phyloP scores from a whole-genome alignment of 768 basidiomycete species.

The Suillus fuscotomentosus region DNA sequence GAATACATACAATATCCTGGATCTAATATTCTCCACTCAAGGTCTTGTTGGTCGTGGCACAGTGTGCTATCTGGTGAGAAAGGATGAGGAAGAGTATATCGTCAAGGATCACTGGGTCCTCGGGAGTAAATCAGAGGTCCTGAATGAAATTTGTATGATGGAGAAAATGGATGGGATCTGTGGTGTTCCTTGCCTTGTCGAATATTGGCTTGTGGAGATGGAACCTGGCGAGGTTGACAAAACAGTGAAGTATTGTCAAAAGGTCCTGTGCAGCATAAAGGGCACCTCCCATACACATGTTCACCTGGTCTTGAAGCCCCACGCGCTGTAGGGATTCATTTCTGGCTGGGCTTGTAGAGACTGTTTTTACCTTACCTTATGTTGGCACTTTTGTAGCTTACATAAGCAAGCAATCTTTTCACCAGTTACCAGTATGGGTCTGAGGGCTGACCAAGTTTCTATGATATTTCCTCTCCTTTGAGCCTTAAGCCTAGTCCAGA shows the following conservation, averaged over 20 bases:
- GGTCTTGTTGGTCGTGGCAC: background rate
- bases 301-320: background rate
- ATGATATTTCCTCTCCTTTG: too few relatives aligned
- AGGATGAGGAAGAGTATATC: background rate
- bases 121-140: background rate
- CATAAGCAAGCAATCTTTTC: too few relatives aligned
- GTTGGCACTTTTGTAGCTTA: too few relatives aligned
- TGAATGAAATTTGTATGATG: constrained; percentile 6
- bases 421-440: too few relatives aligned
- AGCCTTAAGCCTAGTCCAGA: too few relatives aligned
- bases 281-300: background rate
- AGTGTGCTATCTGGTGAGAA: background rate
- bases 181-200: constrained; percentile 3
- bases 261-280: background rate
- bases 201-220: background rate
- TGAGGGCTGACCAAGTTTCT: too few relatives aligned
- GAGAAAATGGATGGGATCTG: background rate
- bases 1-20: background rate
- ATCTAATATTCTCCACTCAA: background rate
- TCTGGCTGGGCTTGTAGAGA: too few relatives aligned
- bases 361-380: too few relatives aligned
- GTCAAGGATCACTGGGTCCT: constrained; percentile 11
- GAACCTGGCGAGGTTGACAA: background rate
- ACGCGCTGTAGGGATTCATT: too few relatives aligned
- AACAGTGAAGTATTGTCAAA: background rate